Evolutionary conservation across 2,329 filamentous ascomycete genomes (phyloP), one percentile per base, ranked within the genome.

Genomic region (Pseudopithomyces maydicus): DNA sequence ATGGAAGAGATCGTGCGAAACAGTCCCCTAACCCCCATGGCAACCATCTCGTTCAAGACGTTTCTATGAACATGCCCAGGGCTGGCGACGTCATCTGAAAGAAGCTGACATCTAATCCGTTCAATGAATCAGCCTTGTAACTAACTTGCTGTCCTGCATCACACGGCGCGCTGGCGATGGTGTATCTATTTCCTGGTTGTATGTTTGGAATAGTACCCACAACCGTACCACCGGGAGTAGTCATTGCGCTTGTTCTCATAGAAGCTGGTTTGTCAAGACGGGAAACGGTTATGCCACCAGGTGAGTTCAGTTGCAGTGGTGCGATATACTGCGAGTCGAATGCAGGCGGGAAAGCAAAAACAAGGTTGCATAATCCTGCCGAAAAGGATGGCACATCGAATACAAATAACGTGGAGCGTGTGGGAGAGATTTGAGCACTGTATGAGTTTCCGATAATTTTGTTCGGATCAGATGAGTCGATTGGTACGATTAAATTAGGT

Each of bases 341-440:
- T 73, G 78, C 58, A 6, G 65, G 55, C 0, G 81, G 81, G 58
- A 82, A 74, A 36, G 79, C 66, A 69, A 84, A 82, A 55, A 78
- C 69, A n/a, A 82, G 66, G 5, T 75, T 79, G 73, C 81, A 83
- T 32, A 73, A 79, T 58, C 78, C 78, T 56, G 77, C 76, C 36
- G 69, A 56, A 3, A 65, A 67, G 2, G 69, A 59, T 0, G 77
- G 77, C 22, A 83, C 70, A 58, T 82, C 77, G 63, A 82, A 82
- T 56, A 76, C 78, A 73, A 82, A 81, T 57, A 82, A 59, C 10
- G 74, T 73, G 39, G 68, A 74, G n/a, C 64, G 58, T 2, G 62
- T 72, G 1, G 75, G 69, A 4, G 76, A 78, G 56, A 83, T 69
- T 14, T 72, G 64, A 17, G 73, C 80, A 36, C 68, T 71, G 64